Base-by-base conservation (phyloP, 176 grass and related monocot genomes). In the Carex littledalei region DNA sequence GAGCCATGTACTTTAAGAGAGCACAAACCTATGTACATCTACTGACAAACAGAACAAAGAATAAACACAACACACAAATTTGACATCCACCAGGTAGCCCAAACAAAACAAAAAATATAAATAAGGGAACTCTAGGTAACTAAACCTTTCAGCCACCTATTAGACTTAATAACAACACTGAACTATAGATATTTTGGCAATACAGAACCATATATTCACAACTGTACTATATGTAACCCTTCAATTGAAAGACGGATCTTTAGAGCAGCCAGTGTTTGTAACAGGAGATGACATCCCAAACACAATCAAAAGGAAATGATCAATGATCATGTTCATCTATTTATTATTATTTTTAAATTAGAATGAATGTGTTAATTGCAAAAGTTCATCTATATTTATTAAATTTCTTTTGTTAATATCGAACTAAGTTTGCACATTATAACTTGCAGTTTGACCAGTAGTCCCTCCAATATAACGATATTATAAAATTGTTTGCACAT, bases 201-300 rank as follows among this genome's bases (percentile, higher is more conserved):
- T 39, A 39, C 37, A 39, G 34, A 39, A 39, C 37, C 37, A 39
- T 35, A 35, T 35, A 35, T 35, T 35, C 34, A 35, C 34, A 35
- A 35, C 34, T 35, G 0, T 35, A 83, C 39, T 49, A 15, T 39
- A 83, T 21, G 52, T 67, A 67, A 68, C 64, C 47, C 10, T 0
- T 24, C 14, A 52, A 67, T 54, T 95, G 91, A 91, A 99, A 68
- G 93, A 88, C 78, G 91, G 93, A 64, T 92, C 90, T 81, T 95
- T 87, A 85, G 93, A 89, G 81, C 85, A 67, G 7, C 90, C 85
- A 61, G 80, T 77, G 77, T 63, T 92, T 41, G 86, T 70, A 52
- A 52, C 90, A 22, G 93, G 91, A 55, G 93, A 95, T 66, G 93
- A 83, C 81, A 95, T 54, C 45, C 81, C 97, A 84, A 99, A 73